These are phyloP conservation scores for Neurospora tetrasperma DNA, from an alignment of 495 filamentous ascomycete genomes.

Conservation along the genomic window DNA sequence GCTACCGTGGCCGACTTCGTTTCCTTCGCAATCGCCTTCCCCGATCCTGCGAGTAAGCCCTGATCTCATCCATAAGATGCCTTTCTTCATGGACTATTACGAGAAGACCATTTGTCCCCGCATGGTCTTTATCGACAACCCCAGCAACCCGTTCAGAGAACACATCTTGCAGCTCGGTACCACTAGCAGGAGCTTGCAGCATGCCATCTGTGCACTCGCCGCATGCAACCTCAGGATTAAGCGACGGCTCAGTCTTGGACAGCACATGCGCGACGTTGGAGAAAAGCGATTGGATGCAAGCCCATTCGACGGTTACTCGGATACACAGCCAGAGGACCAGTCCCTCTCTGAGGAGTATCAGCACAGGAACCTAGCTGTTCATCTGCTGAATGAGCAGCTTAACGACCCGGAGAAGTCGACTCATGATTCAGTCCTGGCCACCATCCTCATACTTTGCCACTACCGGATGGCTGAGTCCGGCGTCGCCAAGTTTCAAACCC, in stretches of 20 bases:
- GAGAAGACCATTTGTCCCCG: conserved; percentile 84
- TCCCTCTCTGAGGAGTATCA: conserved; percentile 64
- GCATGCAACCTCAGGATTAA: conserved; percentile 71
- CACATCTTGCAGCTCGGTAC: conserved; percentile 73
- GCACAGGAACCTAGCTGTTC: conserved; percentile 73
- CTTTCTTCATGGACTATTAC: conserved; percentile 65
- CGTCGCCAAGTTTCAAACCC: conserved; percentile 82
- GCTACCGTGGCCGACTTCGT: conserved; percentile 16
- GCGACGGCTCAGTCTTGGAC: conserved; percentile 42
- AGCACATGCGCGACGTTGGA: conserved; percentile 32
- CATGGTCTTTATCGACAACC: conserved; percentile 82
- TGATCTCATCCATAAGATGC: conserved; percentile 46
- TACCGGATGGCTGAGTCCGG: conserved; percentile 92
- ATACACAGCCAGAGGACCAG: conserved; percentile 34
- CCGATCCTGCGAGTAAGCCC: conserved; percentile 31
- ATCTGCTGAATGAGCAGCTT: conserved; percentile 71
- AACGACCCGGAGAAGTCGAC: conserved; percentile 60
- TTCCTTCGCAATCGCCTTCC: conserved; percentile 18
- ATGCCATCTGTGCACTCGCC: conserved; percentile 83
- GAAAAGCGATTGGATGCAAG: conserved; percentile 27
- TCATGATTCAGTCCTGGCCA: conserved; percentile 82
- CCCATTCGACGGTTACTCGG: conserved; percentile 25
- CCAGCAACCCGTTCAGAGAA: conserved; percentile 72
- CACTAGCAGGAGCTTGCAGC: conserved; percentile 71
- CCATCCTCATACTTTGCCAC: conserved; percentile 76